Percentiles rank a stretch among this genome's conserved stretches.
phyloP scores from a whole-genome alignment of 768 basidiomycete species.

The Pleurotus giganteus region DNA sequence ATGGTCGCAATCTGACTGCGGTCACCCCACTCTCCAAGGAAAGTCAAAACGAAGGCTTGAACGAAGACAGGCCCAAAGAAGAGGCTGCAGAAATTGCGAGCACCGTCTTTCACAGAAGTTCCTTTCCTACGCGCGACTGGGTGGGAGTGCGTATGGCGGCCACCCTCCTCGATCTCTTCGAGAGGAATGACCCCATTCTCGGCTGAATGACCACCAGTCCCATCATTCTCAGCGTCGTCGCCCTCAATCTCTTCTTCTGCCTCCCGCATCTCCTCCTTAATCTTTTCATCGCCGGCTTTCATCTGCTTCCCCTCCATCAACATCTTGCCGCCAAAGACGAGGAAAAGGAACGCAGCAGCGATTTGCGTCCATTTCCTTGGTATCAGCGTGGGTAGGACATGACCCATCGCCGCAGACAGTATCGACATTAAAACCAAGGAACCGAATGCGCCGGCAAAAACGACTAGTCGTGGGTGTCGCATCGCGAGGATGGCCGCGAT shows the following conservation, averaged over 20 bases:
- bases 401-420: constrained; percentile 91
- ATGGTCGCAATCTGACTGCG: constrained; percentile 97
- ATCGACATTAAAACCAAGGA: constrained; percentile 92
- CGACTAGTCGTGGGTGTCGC: constrained; percentile 82
- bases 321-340: constrained; percentile 92
- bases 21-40: constrained; percentile 99
- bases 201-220: constrained; percentile 29
- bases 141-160: constrained; percentile 19
- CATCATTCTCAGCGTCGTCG: constrained; percentile 57
- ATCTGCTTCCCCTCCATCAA: constrained; percentile 80
- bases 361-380: constrained; percentile 69
- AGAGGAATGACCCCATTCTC: constrained; percentile 54
- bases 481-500: constrained; percentile 84
- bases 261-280: constrained; percentile 93
- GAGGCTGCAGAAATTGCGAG: constrained; percentile 79
- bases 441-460: constrained; percentile 86
- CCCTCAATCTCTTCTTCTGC: constrained; percentile 94
- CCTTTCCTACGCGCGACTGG: constrained; percentile 21
- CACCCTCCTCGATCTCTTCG: constrained; percentile 75
- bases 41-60: constrained; percentile 92
- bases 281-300: constrained; percentile 74
- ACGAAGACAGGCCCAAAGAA: constrained; percentile 92
- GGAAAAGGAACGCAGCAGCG: constrained; percentile 78
- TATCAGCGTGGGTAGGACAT: constrained; percentile 81
- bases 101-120: constrained; percentile 47